A percentile compares a stretch with the other conserved stretches of the same genome.
Conservation (phyloP, 73 alveolate genomes). For the Vitrella brassicaformis region DNA sequence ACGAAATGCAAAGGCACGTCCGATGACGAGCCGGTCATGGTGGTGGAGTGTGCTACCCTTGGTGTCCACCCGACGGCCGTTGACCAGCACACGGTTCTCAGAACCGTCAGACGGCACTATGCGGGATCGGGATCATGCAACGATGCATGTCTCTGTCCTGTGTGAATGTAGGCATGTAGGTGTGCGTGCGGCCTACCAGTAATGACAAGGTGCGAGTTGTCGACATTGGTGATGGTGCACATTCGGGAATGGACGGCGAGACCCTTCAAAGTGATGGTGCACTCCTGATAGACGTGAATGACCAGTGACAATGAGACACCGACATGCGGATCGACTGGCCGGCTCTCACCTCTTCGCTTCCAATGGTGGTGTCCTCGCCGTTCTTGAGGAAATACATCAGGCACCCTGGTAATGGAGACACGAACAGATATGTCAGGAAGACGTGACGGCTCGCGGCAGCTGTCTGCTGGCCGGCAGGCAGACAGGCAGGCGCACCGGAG, state of each 20-base stretch:
- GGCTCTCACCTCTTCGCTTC: background rate
- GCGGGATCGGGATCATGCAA: too few species aligned
- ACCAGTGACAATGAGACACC: too few species aligned
- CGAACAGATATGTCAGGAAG: too few species aligned
- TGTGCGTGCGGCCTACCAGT: too few species aligned
- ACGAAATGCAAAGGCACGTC: background rate
- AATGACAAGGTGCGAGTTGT: background rate
- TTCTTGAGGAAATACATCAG: conserved; percentile 5
- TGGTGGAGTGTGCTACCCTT: background rate
- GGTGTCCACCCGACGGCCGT: background rate
- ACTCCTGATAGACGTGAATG: too few species aligned
- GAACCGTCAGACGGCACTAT: background rate
- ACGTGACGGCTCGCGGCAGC: too few species aligned
- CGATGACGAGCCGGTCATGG: background rate
- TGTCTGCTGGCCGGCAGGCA: too few species aligned
- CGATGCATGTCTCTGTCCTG: too few species aligned
- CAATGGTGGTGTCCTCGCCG: conserved; percentile 3
- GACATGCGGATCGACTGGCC: too few species aligned
- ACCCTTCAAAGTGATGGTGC: background rate
- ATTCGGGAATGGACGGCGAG: background rate
- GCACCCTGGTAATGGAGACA: background rate
- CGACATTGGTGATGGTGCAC: background rate
- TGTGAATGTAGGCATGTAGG: too few species aligned
- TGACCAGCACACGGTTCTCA: background rate
- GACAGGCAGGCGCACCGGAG: background rate